These are phyloP conservation scores for Aureoboletus auriporus DNA, from an alignment of 768 basidiomycete genomes.

Conservation along the genomic window DNA sequence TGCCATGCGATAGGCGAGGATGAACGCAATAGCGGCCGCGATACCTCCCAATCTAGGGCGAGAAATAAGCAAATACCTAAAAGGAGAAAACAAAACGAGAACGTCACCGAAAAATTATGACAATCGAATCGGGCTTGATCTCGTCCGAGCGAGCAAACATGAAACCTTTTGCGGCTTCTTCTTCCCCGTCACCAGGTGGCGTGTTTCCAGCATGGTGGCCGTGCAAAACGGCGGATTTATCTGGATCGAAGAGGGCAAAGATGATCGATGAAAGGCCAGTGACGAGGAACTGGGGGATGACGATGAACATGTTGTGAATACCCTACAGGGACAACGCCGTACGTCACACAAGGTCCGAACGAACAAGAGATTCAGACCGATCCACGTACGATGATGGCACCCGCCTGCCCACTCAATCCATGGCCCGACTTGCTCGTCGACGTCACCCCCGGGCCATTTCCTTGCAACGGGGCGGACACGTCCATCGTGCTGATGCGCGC, in stretches of 20 bases:
- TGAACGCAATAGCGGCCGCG: constrained; percentile 49
- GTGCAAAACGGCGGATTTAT: constrained; percentile 37
- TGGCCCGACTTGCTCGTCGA: constrained; percentile 12
- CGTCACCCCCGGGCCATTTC: constrained; percentile 13
- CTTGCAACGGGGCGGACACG: constrained; percentile 10
- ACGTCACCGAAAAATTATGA: constrained; percentile 68
- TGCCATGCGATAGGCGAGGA: constrained; percentile 53
- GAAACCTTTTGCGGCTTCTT: constrained; percentile 5
- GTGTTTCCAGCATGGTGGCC: background rate
- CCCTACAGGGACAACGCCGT: constrained; percentile 46
- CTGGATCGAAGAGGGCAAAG: constrained; percentile 80
- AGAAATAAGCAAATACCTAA: background rate
- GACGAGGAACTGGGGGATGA: constrained; percentile 91
- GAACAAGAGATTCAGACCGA: background rate
- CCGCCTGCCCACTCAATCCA: constrained; percentile 76
- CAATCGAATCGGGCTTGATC: constrained; percentile 61
- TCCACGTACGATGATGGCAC: constrained; percentile 72
- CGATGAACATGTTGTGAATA: constrained; percentile 93
- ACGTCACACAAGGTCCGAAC: background rate
- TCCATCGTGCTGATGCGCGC: constrained; percentile 41
- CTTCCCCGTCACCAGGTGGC: background rate
- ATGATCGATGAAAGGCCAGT: constrained; percentile 82
- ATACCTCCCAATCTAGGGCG: constrained; percentile 51
- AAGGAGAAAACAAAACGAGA: background rate
- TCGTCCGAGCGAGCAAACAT: constrained; percentile 11